Conservation (phyloP, 352 stramenopile species). For the Peronospora belbahrii region DNA sequence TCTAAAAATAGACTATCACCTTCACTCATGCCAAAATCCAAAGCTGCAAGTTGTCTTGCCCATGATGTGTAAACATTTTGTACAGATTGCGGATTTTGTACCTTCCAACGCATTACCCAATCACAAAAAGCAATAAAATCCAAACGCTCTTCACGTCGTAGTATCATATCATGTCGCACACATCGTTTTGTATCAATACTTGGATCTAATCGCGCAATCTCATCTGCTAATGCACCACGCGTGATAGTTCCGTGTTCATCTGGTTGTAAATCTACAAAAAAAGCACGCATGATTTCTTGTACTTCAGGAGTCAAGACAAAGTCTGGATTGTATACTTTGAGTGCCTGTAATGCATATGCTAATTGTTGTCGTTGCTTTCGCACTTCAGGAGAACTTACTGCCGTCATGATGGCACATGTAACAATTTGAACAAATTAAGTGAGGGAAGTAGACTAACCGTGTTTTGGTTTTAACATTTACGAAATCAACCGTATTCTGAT, state of each 20-base stretch:
- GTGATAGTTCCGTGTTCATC: slow-evolving; percentile 45
- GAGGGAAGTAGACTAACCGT: no score
- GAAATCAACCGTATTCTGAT: no score
- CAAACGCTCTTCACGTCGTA: slow-evolving; percentile 30
- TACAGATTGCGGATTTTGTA: slow-evolving; percentile 48
- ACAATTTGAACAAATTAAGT: no score
- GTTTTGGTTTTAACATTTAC: no score
- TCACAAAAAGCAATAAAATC: slow-evolving; percentile 67
- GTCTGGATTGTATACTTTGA: slow-evolving; percentile 75
- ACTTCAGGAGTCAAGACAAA: slow-evolving; percentile 77
- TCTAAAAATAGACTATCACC: slow-evolving; percentile 67
- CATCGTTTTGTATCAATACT: slow-evolving; percentile 36
- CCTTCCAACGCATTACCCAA: slow-evolving; percentile 78
- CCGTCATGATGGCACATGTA: slow-evolving; percentile 2
- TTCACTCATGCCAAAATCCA: slow-evolving; percentile 69
- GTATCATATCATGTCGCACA: slow-evolving; percentile 39
- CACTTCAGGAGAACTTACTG: not conserved
- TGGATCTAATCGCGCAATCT: slow-evolving; percentile 63
- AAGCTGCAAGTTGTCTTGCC: slow-evolving; percentile 53
- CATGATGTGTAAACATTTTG: slow-evolving; percentile 76
- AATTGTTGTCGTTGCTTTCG: slow-evolving; percentile 27
- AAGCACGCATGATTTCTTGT: slow-evolving; percentile 68
- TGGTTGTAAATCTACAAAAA: slow-evolving; percentile 64
- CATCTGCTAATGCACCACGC: slow-evolving; percentile 40
- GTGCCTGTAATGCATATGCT: slow-evolving; percentile 46